Percentiles rank a stretch among this genome's conserved stretches.
Conservation (phyloP, 169 alveolate species). For the Plasmodium knowlesi region DNA sequence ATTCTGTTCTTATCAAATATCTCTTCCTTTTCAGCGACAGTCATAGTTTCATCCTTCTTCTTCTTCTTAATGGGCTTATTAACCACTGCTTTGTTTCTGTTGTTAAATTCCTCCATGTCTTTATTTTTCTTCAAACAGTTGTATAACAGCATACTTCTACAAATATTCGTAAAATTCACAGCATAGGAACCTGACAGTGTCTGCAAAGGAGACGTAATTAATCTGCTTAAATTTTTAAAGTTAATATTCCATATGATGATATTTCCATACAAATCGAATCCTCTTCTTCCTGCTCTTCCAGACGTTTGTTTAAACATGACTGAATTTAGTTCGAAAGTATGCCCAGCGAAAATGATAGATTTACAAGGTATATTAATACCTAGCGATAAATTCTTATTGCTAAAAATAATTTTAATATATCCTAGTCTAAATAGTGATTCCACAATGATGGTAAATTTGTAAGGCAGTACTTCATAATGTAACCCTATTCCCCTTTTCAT, state of each 20-base stretch:
- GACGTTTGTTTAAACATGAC: constrained; percentile 92
- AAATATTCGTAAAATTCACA: constrained; percentile 64
- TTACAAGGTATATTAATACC: constrained; percentile 95
- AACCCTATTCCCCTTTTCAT: constrained; percentile 92
- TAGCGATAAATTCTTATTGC: constrained; percentile 91
- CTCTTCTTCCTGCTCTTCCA: constrained; percentile 95
- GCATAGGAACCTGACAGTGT: constrained; percentile 81
- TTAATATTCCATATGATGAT: constrained; percentile 92
- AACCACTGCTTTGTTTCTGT: constrained; percentile 23
- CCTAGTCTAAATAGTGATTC: constrained; percentile 91
- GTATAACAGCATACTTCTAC: constrained; percentile 71
- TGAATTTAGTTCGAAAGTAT: constrained; percentile 88
- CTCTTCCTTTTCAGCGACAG: constrained; percentile 73
- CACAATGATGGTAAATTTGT: constrained; percentile 83
- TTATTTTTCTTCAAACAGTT: constrained; percentile 35
- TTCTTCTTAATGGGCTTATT: constrained; percentile 61
- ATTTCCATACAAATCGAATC: constrained; percentile 93
- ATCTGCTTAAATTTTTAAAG: constrained; percentile 84
- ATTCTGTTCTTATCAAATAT: constrained; percentile 60
- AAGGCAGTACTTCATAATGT: constrained; percentile 91
- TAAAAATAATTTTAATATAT: constrained; percentile 87
- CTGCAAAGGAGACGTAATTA: constrained; percentile 86
- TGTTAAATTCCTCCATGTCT: constrained; percentile 34
- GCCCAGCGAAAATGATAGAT: constrained; percentile 89
- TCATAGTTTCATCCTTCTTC: constrained; percentile 54